Base-by-base conservation (phyloP, 371 early-diverging fungal genomes). In the Cokeromyces recurvatus region DNA sequence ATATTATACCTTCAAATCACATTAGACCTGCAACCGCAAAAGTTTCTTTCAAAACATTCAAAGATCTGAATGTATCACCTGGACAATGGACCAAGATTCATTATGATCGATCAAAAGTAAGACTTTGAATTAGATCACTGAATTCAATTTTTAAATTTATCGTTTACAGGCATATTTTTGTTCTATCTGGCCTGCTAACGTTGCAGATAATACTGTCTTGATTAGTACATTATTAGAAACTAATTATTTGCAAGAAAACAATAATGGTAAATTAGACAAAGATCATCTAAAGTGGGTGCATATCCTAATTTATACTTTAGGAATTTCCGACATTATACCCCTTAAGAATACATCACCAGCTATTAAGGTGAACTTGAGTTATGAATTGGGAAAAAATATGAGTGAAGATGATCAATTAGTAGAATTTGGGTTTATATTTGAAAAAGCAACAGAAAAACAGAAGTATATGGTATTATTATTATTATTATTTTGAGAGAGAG, bases 151-250 rank as follows among this genome's bases (percentile, higher is more conserved):
- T 29, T 15, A 29, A 29, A 29, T 29, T 11, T 29, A 34, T 34
- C 35, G n/a, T 17, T 14, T 16, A 22, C 48, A 57, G 57, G 17
- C 16, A 2, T 64, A 63, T 31, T 66, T 55, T 51, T 62, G 66
- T 41, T 36, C 59, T 22, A 17, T 65, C 12, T 66, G 63, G 62
- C 72, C 72, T 15, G 38, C 64, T 6, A 19, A 55, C 15, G 46
- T 54, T 3, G 40, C 55, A 0, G 31, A 40, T 4, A 43, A 59
- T 34, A 55, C 51, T 2, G 32, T 60, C 8, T 12, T 53, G 11
- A n/a, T 47, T 16, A 32, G 38, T 19, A 20, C 42, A n/a, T 34
- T 35, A 9, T 38, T 57, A 22, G 14, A 24, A 23, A 34, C 49
- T 29, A 15, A 8, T 14, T 5, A 20, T 22, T 10, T 29, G 5